Evolutionary conservation across 805 yeast species (phyloP).

Genomic region (Ogataea nitratoaversa): DNA sequence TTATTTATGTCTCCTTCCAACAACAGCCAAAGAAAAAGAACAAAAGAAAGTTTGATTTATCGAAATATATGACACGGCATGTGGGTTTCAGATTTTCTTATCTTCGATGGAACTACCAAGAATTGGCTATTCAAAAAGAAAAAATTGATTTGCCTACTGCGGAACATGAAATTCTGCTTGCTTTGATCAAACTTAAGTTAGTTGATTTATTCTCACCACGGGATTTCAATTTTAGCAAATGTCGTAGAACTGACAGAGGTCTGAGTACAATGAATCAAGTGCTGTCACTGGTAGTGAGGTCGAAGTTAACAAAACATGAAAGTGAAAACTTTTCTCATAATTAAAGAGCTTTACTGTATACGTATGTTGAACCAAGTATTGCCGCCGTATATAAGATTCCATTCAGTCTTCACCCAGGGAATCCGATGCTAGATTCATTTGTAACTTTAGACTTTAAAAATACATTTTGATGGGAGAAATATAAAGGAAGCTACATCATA

Average conservation of each 20-base stretch:
- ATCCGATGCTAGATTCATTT: constrained; percentile 92
- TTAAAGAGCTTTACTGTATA: constrained; percentile 70
- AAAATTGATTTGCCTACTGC: constrained; percentile 81
- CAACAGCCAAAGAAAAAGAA: constrained; percentile 18
- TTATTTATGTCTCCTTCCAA: too few species aligned
- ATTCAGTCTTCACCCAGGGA: constrained; percentile 76
- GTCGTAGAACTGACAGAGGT: constrained; percentile 96
- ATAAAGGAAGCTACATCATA: constrained; percentile 67
- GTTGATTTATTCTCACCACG: constrained; percentile 56
- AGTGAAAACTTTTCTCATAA: constrained; percentile 58
- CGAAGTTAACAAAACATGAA: constrained; percentile 58
- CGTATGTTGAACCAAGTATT: constrained; percentile 68
- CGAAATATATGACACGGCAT: constrained; percentile 56
- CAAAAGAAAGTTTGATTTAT: constrained; percentile 56
- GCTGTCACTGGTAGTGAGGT: constrained; percentile 72
- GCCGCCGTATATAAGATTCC: constrained; percentile 80
- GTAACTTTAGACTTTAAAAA: constrained; percentile 76
- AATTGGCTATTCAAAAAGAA: constrained; percentile 77
- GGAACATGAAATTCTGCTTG: constrained; percentile 71
- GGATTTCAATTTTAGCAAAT: constrained; percentile 73
- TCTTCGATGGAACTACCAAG: constrained; percentile 92
- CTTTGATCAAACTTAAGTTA: constrained; percentile 61
- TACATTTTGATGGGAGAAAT: constrained; percentile 57
- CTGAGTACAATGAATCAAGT: constrained; percentile 97
- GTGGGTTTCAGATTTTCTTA: constrained; percentile 84